Percentiles rank a stretch among this genome's conserved stretches.
These are phyloP conservation scores for Jacaranda mimosifolia DNA, from an alignment of 257 asterid species.

Conservation along the genomic window DNA sequence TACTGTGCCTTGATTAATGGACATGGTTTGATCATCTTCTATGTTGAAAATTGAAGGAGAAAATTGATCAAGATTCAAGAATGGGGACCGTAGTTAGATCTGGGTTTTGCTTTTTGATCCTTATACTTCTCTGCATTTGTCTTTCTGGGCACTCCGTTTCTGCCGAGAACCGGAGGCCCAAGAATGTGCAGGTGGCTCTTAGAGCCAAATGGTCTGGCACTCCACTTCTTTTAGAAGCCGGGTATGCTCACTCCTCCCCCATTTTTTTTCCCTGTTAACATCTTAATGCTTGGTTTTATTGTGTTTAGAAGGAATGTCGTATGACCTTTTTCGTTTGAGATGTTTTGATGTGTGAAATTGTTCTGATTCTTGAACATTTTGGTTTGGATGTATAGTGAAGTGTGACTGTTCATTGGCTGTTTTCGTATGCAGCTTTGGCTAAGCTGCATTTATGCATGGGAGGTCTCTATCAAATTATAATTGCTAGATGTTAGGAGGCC, in stretches of 20 bases:
- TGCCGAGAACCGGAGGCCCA: conserved; percentile 72
- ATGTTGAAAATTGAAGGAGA: conserved; percentile 30
- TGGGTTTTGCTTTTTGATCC: conserved; percentile 57
- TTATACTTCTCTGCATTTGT: conserved; percentile 44
- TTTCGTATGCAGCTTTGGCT: neutral
- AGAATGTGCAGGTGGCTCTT: conserved; percentile 97
- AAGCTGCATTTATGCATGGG: neutral
- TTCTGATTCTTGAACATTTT: conserved; percentile 32
- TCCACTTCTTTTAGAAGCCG: conserved; percentile 90
- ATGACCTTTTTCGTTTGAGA: conserved; percentile 11
- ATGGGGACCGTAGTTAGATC: conserved; percentile 78
- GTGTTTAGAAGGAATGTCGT: neutral
- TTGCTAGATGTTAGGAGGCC: conserved; percentile 19
- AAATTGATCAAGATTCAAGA: conserved; percentile 45
- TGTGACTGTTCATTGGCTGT: conserved; percentile 11
- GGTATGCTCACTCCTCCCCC: conserved; percentile 57
- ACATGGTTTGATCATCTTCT: conserved; percentile 40
- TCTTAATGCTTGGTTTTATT: conserved; percentile 1
- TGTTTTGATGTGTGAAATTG: neutral
- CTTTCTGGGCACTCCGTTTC: conserved; percentile 52
- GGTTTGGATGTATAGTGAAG: conserved; percentile 10
- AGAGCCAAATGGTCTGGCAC: conserved; percentile 99
- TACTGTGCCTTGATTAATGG: conserved; percentile 40
- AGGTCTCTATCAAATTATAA: conserved; percentile 4
- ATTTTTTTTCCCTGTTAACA: neutral